Conservation (phyloP, 2,329 filamentous ascomycete species). For the Colletotrichum sublineola region DNA sequence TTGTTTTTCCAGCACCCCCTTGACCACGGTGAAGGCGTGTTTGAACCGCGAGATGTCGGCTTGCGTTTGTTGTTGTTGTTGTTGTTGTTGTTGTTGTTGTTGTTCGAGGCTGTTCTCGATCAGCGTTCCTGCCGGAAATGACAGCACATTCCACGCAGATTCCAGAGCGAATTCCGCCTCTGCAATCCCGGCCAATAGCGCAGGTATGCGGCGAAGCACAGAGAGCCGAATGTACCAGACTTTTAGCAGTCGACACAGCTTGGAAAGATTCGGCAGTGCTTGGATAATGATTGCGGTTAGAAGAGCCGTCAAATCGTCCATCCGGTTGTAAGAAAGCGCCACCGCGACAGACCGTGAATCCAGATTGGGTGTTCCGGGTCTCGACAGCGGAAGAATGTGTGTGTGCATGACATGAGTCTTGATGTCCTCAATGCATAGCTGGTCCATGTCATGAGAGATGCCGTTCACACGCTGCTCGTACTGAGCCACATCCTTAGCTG, state of each 20-base stretch:
- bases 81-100: neutral
- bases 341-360: conserved; percentile 57
- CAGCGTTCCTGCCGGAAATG: conserved; percentile 42
- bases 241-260: conserved; percentile 78
- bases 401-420: conserved; percentile 89
- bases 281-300: conserved; percentile 94
- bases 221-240: conserved; percentile 83
- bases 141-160: conserved; percentile 75
- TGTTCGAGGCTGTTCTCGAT: neutral
- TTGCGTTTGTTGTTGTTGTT: conserved; percentile 2
- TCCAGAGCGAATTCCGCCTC: conserved; percentile 75
- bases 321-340: conserved; percentile 71
- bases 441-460: conserved; percentile 77
- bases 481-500: conserved; percentile 70
- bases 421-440: conserved; percentile 84
- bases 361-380: conserved; percentile 62
- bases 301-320: conserved; percentile 92
- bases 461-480: conserved; percentile 82
- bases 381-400: conserved; percentile 75
- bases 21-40: conserved; percentile 70
- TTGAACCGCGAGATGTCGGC: conserved; percentile 47
- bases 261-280: conserved; percentile 84
- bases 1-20: conserved; percentile 74
- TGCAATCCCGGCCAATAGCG: conserved; percentile 74
- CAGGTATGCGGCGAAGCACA: conserved; percentile 80